Evolutionary conservation across 2,329 filamentous ascomycete species (phyloP).

Genomic region (Allantophomopsis lycopodina): DNA sequence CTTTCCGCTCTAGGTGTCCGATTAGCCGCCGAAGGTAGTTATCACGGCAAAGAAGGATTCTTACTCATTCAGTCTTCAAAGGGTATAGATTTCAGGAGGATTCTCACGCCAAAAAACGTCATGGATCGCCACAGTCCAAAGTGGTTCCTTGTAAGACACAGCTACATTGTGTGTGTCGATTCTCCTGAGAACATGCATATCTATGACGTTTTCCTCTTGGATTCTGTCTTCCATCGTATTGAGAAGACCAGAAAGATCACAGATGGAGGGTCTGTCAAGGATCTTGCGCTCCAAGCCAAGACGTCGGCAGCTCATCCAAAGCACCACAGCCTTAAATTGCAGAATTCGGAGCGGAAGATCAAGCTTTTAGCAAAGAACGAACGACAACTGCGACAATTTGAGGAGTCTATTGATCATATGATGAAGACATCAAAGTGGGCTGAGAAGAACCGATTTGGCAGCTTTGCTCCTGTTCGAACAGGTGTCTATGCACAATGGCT

Average conservation of each 20-base stretch:
- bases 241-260: constrained; percentile 50
- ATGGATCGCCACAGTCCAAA: constrained; percentile 78
- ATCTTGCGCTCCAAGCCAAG: constrained; percentile 33
- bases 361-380: constrained; percentile 87
- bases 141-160: constrained; percentile 97
- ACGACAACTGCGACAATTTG: constrained; percentile 78
- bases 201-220: constrained; percentile 96
- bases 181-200: constrained; percentile 98
- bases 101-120: constrained; percentile 65
- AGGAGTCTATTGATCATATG: constrained; percentile 86
- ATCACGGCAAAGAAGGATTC: constrained; percentile 94
- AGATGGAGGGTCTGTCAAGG: constrained; percentile 41
- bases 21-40: constrained; percentile 87
- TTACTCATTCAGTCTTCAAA: constrained; percentile 86
- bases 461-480: constrained; percentile 80
- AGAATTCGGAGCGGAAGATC: constrained; percentile 83
- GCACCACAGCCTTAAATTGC: constrained; percentile 78
- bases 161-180: constrained; percentile 96
- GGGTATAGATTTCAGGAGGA: constrained; percentile 72
- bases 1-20: constrained; percentile 87
- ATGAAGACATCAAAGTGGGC: constrained; percentile 71
- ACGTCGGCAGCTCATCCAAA: constrained; percentile 29
- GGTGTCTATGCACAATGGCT: constrained; percentile 91
- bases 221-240: constrained; percentile 72
- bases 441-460: constrained; percentile 73